Evolutionary conservation across 1,284 basidiomycete genomes (phyloP), one percentile per base, ranked within the genome.

Genomic region (Gastroboletus turbinatus): DNA sequence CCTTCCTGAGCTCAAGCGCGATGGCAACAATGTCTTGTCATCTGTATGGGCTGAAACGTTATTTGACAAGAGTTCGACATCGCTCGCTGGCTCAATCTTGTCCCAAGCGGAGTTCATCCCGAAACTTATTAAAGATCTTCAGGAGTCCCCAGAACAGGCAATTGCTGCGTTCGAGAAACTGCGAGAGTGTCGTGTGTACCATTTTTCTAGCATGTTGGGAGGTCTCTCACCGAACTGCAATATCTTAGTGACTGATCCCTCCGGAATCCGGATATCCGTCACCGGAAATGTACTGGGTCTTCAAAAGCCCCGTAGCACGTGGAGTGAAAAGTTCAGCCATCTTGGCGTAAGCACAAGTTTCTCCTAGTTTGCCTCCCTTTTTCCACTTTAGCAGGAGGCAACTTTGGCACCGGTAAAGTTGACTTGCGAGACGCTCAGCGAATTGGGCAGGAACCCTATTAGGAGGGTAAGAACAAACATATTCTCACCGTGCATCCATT

Each of bases 1-100:
- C 27, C 78, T 99, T n/a, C 97, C 97, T 0, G 88, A 95, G 67
- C 80, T 93, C 68, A 99, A 98, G 79, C 83, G 97, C 45, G 90
- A 94, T 66, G 97, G 96, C 2, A 84, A 79, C 66, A 87, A 83
- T 23, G 89, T 99, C 13, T 78, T 95, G 43, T 80, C 81, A 27
- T 89, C 94, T 9, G 78, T 95, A 42, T 87, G 83, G 72, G 75
- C 84, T 25, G 82, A 87, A 53, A 67, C 94, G 39, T 71, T 94
- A 33, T 92, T 85, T 65, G 82, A 85, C 59, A 78, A 84, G 53
- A 83, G 79, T 57, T 95, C 93, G 13, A 91, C 93, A 1, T 84
- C 85, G 17, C 82, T 88, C 35, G 82, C 87, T 43, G 84, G 83
- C 63, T 82, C 85, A 38, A 76, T 98, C 36, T 78, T 96, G 25